Evolutionary conservation across 495 filamentous ascomycete genomes (phyloP), one percentile per base, ranked within the genome.

Genomic region (Bacidia rubella): DNA sequence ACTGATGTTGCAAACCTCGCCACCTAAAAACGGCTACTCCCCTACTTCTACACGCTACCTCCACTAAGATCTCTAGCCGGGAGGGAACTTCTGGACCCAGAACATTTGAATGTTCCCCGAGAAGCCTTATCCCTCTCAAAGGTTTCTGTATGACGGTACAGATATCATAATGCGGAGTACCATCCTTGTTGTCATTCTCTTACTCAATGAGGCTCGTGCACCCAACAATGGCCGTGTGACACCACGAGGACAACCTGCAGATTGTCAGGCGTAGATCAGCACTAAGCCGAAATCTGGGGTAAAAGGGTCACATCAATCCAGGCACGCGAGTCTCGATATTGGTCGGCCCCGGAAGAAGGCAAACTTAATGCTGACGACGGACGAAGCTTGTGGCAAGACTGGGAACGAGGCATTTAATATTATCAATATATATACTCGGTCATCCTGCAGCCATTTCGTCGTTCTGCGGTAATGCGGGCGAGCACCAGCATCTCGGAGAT

Each of bases 191-290:
- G 29, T 35, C 29, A 35, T 35, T 35, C 29, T 35, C 29, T 35
- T 35, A 35, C 29, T 35, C 29, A 35, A 35, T 44, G 41, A 44
- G 41, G 41, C 41, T 44, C 41, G 41, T 44, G 41, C 41, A 44
- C 41, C 41, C 41, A 35, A n/a, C 19, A 20, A n/a, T 44, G 41
- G 41, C 41, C 41, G 41, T 44, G 41, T 44, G 41, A 44, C 20
- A 44, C 41, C 41, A 44, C 41, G 41, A 44, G 41, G 41, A 44
- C 41, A 44, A 44, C 7, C 41, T 44, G 41, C 41, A 44, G 12
- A 44, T 17, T n/a, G 41, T 5, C 41, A 5, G 9, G 19, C 41
- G 41, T 17, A 22, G 41, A 44, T 44, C 41, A 44, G 41, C 41
- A 22, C 41, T 44, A 44, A 20, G 9, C 12, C 5, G 41, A 44